Evolutionary conservation across 129 eudicot species (phyloP).

Genomic region (Saposhnikovia divaricata): DNA sequence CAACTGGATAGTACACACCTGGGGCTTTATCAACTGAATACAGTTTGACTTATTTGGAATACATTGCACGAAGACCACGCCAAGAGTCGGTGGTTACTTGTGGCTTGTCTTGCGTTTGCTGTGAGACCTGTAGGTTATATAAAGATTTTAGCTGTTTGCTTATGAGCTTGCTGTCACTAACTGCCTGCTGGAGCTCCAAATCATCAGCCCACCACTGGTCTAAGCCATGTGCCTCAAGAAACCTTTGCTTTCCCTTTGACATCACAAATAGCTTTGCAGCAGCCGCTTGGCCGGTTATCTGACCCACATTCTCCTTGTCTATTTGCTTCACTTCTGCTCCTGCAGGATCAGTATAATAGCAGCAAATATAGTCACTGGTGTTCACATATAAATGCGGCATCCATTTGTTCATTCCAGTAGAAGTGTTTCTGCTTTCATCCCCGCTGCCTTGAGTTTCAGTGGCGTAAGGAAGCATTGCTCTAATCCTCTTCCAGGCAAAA

Average conservation of each 20-base stretch:
- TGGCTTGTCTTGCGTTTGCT: conserved; percentile 23
- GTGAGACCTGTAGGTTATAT: conserved; percentile 48
- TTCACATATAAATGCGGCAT: conserved; percentile 89
- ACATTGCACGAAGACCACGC: not conserved
- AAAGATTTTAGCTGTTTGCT: conserved; percentile 76
- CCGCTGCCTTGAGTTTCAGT: conserved; percentile 8
- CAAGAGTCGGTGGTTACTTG: not conserved
- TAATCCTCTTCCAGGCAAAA: conserved; percentile 60
- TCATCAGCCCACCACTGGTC: conserved; percentile 99
- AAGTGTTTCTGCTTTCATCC: conserved; percentile 8
- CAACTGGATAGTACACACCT: not conserved
- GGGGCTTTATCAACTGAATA: no score
- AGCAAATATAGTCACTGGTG: conserved; percentile 84
- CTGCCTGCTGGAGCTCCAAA: conserved; percentile 70
- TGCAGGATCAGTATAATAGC: conserved; percentile 66
- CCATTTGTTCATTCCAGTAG: conserved; percentile 51
- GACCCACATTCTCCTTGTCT: conserved; percentile 65
- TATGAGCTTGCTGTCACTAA: conserved; percentile 72
- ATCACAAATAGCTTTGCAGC: conserved; percentile 79
- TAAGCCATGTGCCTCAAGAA: conserved; percentile 86
- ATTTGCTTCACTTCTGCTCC: conserved; percentile 18
- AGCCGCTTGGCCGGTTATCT: conserved; percentile 17
- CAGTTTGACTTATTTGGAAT: not conserved
- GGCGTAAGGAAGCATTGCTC: conserved; percentile 53
- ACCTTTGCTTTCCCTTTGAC: conserved; percentile 88